Percentiles rank a stretch among this genome's conserved stretches.
These are phyloP conservation scores for Thalassia testudinum DNA, from an alignment of 116 monocot species.

Conservation along the genomic window DNA sequence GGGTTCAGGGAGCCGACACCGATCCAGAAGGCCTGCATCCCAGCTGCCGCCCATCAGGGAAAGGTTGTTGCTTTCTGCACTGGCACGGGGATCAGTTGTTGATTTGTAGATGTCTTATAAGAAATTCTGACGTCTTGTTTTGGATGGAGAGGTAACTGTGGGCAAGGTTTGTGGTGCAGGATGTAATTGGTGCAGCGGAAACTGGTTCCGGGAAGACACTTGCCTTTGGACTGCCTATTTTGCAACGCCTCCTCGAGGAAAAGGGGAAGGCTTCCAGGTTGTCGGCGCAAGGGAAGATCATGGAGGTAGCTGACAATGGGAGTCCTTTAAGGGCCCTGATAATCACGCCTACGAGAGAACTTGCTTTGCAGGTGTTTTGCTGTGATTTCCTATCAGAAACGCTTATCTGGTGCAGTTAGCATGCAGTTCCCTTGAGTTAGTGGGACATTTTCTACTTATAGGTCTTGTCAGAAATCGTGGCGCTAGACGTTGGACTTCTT, in stretches of 20 bases:
- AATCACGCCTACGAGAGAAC: conserved; percentile 92
- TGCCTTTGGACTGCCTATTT: conserved; percentile 91
- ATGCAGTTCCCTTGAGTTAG: too few species aligned
- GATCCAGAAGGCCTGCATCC: conserved; percentile 89
- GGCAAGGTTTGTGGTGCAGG: conserved; percentile 16
- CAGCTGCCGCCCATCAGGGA: conserved; percentile 82
- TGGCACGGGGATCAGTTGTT: too few species aligned
- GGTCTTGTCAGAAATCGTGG: too few species aligned
- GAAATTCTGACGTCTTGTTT: not conserved
- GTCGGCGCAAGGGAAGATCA: conserved; percentile 13
- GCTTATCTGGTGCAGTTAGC: too few species aligned
- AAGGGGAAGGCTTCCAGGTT: conserved; percentile 37
- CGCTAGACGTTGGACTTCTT: too few species aligned
- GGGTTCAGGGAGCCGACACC: conserved; percentile 95
- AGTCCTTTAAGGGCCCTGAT: conserved; percentile 65
- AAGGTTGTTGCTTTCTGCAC: conserved; percentile 37
- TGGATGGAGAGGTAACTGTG: not conserved
- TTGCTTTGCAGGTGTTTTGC: conserved; percentile 68
- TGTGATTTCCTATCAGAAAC: too few species aligned
- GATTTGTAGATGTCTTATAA: too few species aligned
- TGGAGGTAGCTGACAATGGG: conserved; percentile 10
- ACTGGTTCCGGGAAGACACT: conserved; percentile 99
- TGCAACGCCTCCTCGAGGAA: conserved; percentile 92
- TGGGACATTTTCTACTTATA: too few species aligned
- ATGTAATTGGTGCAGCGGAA: conserved; percentile 98